Conservation (phyloP, 371 early-diverging fungal species). For the Mortierella sp. region DNA sequence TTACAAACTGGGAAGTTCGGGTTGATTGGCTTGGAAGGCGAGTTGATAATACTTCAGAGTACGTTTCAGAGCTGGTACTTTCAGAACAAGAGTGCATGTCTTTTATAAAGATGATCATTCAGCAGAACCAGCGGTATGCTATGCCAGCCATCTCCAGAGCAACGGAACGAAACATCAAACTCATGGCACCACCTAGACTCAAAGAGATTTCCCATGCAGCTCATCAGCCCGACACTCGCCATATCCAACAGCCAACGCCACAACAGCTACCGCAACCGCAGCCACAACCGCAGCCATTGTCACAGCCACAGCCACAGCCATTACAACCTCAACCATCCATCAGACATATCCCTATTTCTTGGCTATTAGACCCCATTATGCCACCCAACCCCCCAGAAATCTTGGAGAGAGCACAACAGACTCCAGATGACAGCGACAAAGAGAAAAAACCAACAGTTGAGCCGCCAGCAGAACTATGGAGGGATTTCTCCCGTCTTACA, state of each 20-base stretch:
- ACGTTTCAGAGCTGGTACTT: slow-evolving; percentile 51
- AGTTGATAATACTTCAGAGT: slow-evolving; percentile 52
- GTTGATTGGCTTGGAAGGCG: slow-evolving; percentile 45
- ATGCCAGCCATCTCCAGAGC: slow-evolving; percentile 49
- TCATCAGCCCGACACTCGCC: slow-evolving; percentile 4
- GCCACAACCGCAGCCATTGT: slow-evolving; percentile 17
- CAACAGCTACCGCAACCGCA: slow-evolving; percentile 8
- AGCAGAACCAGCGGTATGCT: slow-evolving; percentile 47
- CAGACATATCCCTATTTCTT: slow-evolving; percentile 40
- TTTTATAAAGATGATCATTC: slow-evolving; percentile 53
- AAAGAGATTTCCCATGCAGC: slow-evolving; percentile 23
- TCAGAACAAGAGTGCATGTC: slow-evolving; percentile 57
- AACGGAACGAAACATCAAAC: slow-evolving; percentile 42
- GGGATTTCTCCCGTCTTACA: slow-evolving; percentile 50
- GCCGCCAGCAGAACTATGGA: slow-evolving; percentile 44
- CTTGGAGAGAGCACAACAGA: background rate
- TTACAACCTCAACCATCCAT: slow-evolving; percentile 15
- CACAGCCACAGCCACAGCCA: background rate
- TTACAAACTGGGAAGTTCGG: slow-evolving; percentile 54
- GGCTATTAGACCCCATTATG: slow-evolving; percentile 48
- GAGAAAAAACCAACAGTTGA: slow-evolving; percentile 14
- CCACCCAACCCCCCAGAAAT: slow-evolving; percentile 40
- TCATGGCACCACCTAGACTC: slow-evolving; percentile 40
- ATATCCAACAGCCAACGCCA: background rate
- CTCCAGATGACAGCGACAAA: background rate